These are phyloP conservation scores for Apophysomyces sp. DNA, from an alignment of 371 early-diverging fungal genomes.

Conservation along the genomic window DNA sequence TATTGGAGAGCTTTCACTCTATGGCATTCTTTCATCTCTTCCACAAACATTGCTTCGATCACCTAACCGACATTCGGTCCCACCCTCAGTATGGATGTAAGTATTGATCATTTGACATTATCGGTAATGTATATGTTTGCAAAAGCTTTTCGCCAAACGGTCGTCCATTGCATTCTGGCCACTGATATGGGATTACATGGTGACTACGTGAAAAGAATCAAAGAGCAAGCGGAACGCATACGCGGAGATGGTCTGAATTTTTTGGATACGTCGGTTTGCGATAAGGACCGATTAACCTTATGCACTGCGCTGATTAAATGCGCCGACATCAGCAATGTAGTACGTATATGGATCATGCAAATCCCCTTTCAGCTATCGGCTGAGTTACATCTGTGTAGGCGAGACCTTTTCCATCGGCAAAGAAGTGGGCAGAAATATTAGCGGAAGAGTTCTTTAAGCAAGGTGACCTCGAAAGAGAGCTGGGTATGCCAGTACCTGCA, in stretches of 20 bases:
- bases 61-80: slow-evolving; percentile 35
- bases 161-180: slow-evolving; percentile 70
- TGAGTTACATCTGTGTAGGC: slow-evolving; percentile 32
- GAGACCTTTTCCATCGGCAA: slow-evolving; percentile 53
- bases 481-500: slow-evolving; percentile 53
- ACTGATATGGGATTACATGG: slow-evolving; percentile 81
- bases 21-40: slow-evolving; percentile 85
- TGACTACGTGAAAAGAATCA: slow-evolving; percentile 69
- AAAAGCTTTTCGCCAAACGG: slow-evolving; percentile 63
- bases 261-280: slow-evolving; percentile 9
- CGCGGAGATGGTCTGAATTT: not conserved
- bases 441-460: slow-evolving; percentile 59
- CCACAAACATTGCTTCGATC: slow-evolving; percentile 53
- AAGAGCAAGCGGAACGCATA: slow-evolving; percentile 53
- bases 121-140: not conserved
- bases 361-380: not conserved
- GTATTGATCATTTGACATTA: slow-evolving; percentile 8
- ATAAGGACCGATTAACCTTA: slow-evolving; percentile 51
- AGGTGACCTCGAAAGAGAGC: slow-evolving; percentile 58
- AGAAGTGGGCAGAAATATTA: slow-evolving; percentile 53
- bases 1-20: slow-evolving; percentile 93
- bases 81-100: slow-evolving; percentile 5
- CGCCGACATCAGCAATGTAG: slow-evolving; percentile 77
- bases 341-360: slow-evolving; percentile 18
- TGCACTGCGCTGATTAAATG: slow-evolving; percentile 76